phyloP scores from a whole-genome alignment of 768 basidiomycete genomes.

The Pluteus cervinus region DNA sequence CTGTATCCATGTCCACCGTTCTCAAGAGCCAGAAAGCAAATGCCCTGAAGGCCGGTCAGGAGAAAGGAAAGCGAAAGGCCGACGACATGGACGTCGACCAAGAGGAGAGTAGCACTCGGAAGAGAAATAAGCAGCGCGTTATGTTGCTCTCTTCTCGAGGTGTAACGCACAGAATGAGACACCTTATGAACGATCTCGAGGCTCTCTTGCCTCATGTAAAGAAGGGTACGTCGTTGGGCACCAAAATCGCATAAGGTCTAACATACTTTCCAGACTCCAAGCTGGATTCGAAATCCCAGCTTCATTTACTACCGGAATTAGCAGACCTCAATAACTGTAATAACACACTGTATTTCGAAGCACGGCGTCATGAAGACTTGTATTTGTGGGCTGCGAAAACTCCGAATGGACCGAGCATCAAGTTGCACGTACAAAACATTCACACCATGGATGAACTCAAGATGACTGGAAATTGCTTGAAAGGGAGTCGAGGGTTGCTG shows the following conservation, averaged over 20 bases:
- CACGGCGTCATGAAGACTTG: constrained; percentile 89
- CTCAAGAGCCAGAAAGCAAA: constrained; percentile 58
- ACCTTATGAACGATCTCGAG: constrained; percentile 94
- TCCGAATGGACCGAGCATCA: constrained; percentile 95
- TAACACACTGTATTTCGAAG: constrained; percentile 96
- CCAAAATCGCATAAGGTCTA: background rate
- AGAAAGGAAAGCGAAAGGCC: constrained; percentile 61
- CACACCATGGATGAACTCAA: constrained; percentile 99
- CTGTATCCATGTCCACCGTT: constrained; percentile 50
- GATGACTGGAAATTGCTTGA: constrained; percentile 98
- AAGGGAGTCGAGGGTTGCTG: constrained; percentile 87
- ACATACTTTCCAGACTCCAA: constrained; percentile 71
- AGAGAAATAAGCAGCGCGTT: constrained; percentile 93
- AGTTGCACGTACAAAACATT: constrained; percentile 96
- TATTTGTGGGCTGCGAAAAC: constrained; percentile 97
- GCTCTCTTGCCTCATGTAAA: constrained; percentile 89
- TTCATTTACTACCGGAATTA: constrained; percentile 89
- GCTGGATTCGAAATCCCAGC: constrained; percentile 92
- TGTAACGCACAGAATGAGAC: constrained; percentile 93
- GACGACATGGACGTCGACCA: constrained; percentile 54
- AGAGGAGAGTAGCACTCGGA: constrained; percentile 42
- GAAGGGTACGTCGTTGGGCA: constrained; percentile 71
- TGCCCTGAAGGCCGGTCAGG: constrained; percentile 40
- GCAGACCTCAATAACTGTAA: constrained; percentile 98
- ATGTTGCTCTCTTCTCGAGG: constrained; percentile 90